phyloP scores from a whole-genome alignment of 2,329 filamentous ascomycete genomes.

The Ascochyta pisi region DNA sequence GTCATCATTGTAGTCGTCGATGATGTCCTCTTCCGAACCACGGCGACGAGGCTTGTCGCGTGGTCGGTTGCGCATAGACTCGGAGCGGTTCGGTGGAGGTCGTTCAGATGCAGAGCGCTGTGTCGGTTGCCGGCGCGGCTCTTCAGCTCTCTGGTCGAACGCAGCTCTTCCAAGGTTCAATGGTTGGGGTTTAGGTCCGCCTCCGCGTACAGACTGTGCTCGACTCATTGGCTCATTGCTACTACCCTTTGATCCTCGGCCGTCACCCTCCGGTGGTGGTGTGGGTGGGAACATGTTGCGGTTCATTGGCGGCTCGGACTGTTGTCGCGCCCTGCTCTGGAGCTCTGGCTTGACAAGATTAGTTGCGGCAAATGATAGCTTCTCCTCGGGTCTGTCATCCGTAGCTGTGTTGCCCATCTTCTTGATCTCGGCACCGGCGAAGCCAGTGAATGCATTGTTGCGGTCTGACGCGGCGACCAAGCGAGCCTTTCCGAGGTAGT shows the following conservation, averaged over 20 bases:
- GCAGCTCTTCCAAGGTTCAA: conserved; percentile 58
- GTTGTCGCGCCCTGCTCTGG: conserved; percentile 75
- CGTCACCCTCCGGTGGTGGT: conserved; percentile 91
- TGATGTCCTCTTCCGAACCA: conserved; percentile 56
- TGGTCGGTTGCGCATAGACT: conserved; percentile 41
- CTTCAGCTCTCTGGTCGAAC: conserved; percentile 51
- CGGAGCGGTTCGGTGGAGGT: conserved; percentile 47
- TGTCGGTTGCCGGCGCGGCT: conserved; percentile 46
- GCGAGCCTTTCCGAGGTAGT: conserved; percentile 95
- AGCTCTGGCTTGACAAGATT: conserved; percentile 91
- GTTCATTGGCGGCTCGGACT: conserved; percentile 80
- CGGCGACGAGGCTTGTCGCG: conserved; percentile 41
- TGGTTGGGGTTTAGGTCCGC: conserved; percentile 56
- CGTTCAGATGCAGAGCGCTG: conserved; percentile 55
- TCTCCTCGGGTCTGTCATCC: conserved; percentile 83
- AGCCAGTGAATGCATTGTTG: conserved; percentile 81
- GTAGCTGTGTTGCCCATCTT: conserved; percentile 65
- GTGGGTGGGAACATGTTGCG: conserved; percentile 94
- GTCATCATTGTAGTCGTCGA: conserved; percentile 66
- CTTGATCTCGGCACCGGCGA: conserved; percentile 79
- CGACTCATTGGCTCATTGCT: conserved; percentile 52
- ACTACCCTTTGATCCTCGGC: conserved; percentile 47
- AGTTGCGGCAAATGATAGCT: conserved; percentile 88
- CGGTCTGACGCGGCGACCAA: conserved; percentile 87
- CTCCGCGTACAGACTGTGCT: conserved; percentile 57